Evolutionary conservation across 768 basidiomycete species (phyloP).

Genomic region (Hortiboletus campestris): DNA sequence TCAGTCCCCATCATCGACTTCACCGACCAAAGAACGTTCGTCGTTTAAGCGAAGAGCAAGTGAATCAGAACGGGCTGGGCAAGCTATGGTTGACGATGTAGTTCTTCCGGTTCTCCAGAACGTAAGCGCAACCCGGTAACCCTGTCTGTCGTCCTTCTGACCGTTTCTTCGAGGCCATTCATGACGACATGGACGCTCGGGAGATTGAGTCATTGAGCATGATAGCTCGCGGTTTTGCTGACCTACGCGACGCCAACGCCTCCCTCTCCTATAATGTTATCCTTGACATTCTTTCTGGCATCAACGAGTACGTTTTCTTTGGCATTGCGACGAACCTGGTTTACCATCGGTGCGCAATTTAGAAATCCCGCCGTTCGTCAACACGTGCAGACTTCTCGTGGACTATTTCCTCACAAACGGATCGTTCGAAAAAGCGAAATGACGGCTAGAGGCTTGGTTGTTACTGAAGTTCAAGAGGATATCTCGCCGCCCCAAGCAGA

Average conservation of each 20-base stretch:
- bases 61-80: constrained; percentile 64
- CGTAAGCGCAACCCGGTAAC: constrained; percentile 41
- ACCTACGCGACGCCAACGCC: constrained; percentile 79
- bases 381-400: constrained; percentile 77
- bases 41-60: constrained; percentile 51
- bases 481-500: constrained; percentile 49
- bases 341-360: constrained; percentile 8
- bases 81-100: constrained; percentile 75
- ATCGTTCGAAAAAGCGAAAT: constrained; percentile 80
- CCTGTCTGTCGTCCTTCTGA: not conserved
- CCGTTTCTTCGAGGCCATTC: constrained; percentile 50
- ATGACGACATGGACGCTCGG: constrained; percentile 83
- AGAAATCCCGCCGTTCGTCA: constrained; percentile 80
- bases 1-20: constrained; percentile 41
- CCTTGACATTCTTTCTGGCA: constrained; percentile 84
- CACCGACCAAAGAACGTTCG: constrained; percentile 40
- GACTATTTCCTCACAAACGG: constrained; percentile 78
- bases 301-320: constrained; percentile 74
- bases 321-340: not conserved
- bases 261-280: constrained; percentile 85
- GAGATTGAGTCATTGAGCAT: constrained; percentile 89
- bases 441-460: constrained; percentile 80
- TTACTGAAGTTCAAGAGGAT: constrained; percentile 80
- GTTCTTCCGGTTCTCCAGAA: constrained; percentile 75
- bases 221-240: constrained; percentile 85